Base-by-base conservation (phyloP, 768 basidiomycete genomes). In the Pulveroboletus sp. region DNA sequence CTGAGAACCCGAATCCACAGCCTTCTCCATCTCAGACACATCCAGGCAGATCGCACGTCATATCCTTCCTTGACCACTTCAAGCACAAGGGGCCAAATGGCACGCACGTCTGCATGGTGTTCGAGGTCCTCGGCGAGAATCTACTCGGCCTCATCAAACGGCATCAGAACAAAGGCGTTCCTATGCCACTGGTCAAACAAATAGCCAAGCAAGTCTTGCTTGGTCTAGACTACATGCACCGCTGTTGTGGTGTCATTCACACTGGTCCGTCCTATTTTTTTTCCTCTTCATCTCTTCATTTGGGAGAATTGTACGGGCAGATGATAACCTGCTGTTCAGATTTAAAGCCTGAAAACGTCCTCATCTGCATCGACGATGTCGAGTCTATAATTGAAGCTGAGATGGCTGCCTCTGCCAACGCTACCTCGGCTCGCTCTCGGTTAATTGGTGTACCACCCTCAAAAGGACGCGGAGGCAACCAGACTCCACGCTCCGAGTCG, bases 41-140 rank as follows among this genome's bases (percentile, higher is more conserved):
- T 67, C 81, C 93, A 0, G 95, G 94, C 4, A 76, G 91, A 54
- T 84, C 86, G 17, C 96, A 99, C 66, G 95, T 97, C 69, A 94
- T 99, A 68, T 90, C 89, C 13, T 92, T 98, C 68, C 86, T 98
- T 41, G 95, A 99, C 73, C 93, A 98, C 67, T 99, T 99, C 69
- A 81, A 86, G 26, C 96, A 98, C 71, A 89, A 88, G 54, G 96
- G 96, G 1, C 93, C 93, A 9, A 96, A 99, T 67, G 96, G 96
- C 33, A 86, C 81, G 14, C 96, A 99, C 70, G 89, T 99, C 58
- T 98, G 96, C 78, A 98, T 99, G 96, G 93, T 96, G 13, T 97
- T 97, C 63, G 96, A 99, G 69, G 96, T 98, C 24, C 80, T 99
- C 8, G 96, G 95, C 53, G 95, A 99, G 72, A 97, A 95, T 66